Evolutionary conservation across 352 stramenopile genomes (phyloP), one percentile per base, ranked within the genome.

Genomic region (Pythium rishiriense): DNA sequence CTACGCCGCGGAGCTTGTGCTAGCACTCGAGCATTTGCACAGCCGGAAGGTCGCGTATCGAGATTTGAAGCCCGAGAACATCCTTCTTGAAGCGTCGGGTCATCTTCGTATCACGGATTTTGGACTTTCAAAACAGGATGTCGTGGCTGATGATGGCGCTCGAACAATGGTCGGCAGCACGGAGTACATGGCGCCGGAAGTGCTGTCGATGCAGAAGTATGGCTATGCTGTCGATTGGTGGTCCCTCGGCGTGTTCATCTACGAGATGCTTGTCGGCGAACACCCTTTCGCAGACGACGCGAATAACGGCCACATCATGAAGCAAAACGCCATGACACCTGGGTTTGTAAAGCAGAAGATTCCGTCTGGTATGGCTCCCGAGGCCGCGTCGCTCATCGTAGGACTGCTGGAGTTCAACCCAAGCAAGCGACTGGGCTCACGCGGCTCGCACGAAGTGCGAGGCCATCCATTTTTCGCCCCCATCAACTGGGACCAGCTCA

Each of bases 51-150:
- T 99, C 37, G 87, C 99, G 25, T 98, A 99, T 76, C 89, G 94
- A n/a, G 93, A 98, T 68, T 73, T 98, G 35, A 98, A 98, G 68
- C 97, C 97, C 2, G 98, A 99, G 74, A 99, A 99, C 68, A 93
- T 96, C 47, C 58, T 94, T 4, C 39, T 94, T 14, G 79, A 92
- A 62, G 79, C 75, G 86, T 74, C 83, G 47, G 97, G 97, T 0
- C 97, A 99, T 69, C 74, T 99, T 29, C 96, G 90, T 31, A 81
- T 99, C 53, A 99, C 97, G 15, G 98, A 99, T 79, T 99, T 99
- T 89, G 83, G 85, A 1, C 58, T 92, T 11, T 92, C 85, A 1
- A 90, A 92, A 57, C 73, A 88, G 24, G 87, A 90, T 22, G 83
- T 92, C 11, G 80, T 90, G 21, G 81, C 81, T 7, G 81, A 91